These are phyloP conservation scores for Coccomyxa subellipsoidea DNA, from an alignment of 163 green algal species.

Conservation along the genomic window DNA sequence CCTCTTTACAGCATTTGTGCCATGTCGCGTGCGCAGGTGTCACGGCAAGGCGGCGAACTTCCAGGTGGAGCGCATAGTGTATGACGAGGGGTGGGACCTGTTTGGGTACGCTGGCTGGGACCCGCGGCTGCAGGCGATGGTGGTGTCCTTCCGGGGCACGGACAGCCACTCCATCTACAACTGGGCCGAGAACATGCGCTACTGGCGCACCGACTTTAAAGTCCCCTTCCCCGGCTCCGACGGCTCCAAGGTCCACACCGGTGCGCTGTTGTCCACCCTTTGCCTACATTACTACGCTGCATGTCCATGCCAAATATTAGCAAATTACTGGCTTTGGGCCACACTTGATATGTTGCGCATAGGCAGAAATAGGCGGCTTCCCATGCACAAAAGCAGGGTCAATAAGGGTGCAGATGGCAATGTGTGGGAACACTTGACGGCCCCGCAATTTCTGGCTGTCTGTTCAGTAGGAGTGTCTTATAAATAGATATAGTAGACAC, in stretches of 20 bases:
- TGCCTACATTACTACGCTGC: no score
- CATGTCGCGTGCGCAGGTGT: constrained; percentile 14
- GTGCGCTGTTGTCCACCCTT: neutral
- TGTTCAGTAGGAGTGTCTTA: no score
- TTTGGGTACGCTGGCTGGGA: constrained; percentile 68
- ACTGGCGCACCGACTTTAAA: constrained; percentile 59
- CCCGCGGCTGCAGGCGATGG: constrained; percentile 46
- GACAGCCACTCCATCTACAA: constrained; percentile 70
- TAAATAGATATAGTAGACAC: no score
- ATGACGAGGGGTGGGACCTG: constrained; percentile 70
- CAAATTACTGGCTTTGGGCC: no score
- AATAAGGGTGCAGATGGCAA: no score
- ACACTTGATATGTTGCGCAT: no score
- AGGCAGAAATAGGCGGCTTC: no score
- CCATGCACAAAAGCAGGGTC: no score
- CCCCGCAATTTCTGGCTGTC: no score
- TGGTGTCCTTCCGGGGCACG: constrained; percentile 78
- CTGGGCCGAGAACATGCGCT: constrained; percentile 83
- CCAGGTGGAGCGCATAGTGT: constrained; percentile 26
- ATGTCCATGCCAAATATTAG: no score
- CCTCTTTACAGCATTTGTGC: no score
- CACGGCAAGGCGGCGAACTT: constrained; percentile 10
- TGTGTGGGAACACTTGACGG: no score
- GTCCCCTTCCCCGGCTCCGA: constrained; percentile 39
- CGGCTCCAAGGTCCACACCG: constrained; percentile 62